Conservation (phyloP, 176 grass and related monocot species). For the Oryza brachyantha region DNA sequence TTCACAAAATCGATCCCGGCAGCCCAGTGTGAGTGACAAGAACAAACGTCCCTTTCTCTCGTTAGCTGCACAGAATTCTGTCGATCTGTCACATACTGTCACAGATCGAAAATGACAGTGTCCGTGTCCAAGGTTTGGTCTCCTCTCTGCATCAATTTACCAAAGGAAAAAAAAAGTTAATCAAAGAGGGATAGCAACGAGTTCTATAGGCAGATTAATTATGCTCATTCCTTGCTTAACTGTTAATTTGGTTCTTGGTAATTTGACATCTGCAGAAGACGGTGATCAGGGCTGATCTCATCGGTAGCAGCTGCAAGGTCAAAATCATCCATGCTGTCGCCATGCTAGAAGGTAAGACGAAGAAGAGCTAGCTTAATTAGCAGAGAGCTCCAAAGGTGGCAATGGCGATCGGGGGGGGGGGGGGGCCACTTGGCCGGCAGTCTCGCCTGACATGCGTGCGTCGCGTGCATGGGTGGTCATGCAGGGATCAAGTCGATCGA, state of each 20-base stretch:
- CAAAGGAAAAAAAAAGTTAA: background rate
- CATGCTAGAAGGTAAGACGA: constrained; percentile 23
- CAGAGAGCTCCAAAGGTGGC: too few species aligned
- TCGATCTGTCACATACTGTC: background rate
- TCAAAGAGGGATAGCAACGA: background rate
- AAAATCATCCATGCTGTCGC: constrained; percentile 16
- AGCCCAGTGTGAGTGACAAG: background rate
- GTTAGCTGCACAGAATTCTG: background rate
- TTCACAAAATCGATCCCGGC: too few species aligned
- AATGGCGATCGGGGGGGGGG: too few species aligned
- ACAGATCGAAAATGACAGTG: background rate
- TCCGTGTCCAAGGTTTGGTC: constrained; percentile 21
- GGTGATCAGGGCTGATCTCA: constrained; percentile 26
- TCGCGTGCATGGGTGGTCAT: background rate
- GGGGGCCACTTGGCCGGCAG: background rate
- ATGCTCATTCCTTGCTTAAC: background rate
- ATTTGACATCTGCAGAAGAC: constrained; percentile 26
- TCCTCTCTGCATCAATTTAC: background rate
- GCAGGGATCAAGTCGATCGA: constrained; percentile 42
- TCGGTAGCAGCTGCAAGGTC: background rate
- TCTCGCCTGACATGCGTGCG: too few species aligned
- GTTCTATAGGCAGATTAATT: background rate
- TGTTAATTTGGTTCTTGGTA: background rate
- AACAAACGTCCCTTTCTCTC: background rate
- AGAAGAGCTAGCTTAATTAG: too few species aligned